These are phyloP conservation scores for Vitis amurensis DNA, from an alignment of 164 flowering plant species.

Conservation along the genomic window DNA sequence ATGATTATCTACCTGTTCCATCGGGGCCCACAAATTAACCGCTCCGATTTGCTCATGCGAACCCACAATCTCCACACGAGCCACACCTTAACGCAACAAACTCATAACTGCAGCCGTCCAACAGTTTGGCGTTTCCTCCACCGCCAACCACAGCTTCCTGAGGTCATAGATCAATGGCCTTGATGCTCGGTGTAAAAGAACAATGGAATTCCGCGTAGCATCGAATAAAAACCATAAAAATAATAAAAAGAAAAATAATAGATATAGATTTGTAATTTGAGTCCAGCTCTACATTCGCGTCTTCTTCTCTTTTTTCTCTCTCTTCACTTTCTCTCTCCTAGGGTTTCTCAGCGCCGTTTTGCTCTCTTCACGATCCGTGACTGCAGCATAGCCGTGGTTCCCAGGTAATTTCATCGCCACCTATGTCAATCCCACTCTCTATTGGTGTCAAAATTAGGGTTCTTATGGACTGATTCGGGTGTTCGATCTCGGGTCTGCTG, in stretches of 20 bases:
- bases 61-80: too few species aligned
- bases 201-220: too few species aligned
- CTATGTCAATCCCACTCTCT: background rate
- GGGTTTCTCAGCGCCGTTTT: slow-evolving; percentile 27
- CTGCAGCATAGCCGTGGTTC: background rate
- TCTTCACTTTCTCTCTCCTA: slow-evolving; percentile 6
- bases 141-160: too few species aligned
- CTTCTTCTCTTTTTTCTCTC: slow-evolving; percentile 11
- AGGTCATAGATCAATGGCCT: too few species aligned
- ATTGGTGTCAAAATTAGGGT: background rate
- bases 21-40: too few species aligned
- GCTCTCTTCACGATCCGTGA: slow-evolving; percentile 12
- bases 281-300: slow-evolving; percentile 20
- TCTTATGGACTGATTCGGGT: background rate
- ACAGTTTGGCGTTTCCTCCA: too few species aligned
- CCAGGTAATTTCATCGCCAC: slow-evolving; percentile 12
- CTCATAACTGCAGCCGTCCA: too few species aligned
- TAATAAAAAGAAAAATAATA: background rate
- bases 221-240: background rate
- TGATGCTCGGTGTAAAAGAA: too few species aligned
- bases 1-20: too few species aligned
- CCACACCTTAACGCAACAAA: too few species aligned
- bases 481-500: slow-evolving; percentile 3
- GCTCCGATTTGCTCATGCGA: too few species aligned
- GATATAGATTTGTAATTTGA: background rate